Evolutionary conservation across 2,329 filamentous ascomycete species (phyloP).

Genomic region (Fusarium sp.): DNA sequence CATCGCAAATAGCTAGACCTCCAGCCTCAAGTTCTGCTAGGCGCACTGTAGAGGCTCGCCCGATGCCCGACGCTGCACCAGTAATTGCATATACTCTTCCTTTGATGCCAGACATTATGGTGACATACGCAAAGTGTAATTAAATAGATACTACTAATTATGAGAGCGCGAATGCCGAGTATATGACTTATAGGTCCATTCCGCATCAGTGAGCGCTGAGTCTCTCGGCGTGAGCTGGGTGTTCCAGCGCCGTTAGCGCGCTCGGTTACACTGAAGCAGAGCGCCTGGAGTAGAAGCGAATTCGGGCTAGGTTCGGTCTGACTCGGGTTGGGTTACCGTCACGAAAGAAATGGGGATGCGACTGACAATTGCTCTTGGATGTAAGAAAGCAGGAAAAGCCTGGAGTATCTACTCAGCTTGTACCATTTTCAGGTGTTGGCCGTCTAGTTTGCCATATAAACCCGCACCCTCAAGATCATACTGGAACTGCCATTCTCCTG

Average conservation of each 20-base stretch:
- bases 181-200: neutral
- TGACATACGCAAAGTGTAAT: fast-evolving
- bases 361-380: neutral
- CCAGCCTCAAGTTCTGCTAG: neutral
- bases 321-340: neutral
- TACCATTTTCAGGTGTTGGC: no score
- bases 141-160: neutral
- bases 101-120: neutral
- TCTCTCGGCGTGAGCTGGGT: no score
- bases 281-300: neutral
- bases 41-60: neutral
- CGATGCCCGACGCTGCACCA: neutral
- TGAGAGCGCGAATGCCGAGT: neutral
- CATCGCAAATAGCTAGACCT: neutral
- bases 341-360: neutral
- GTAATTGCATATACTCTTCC: neutral
- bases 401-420: neutral
- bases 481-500: neutral
- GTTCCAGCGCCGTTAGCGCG: neutral
- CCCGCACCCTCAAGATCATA: neutral
- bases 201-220: neutral
- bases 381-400: neutral
- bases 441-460: neutral
- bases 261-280: neutral
- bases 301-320: neutral